Evolutionary conservation across 2,329 filamentous ascomycete species (phyloP), one percentile per base, ranked within the genome.

Genomic region (Parasarocladium wereldwijsianum): DNA sequence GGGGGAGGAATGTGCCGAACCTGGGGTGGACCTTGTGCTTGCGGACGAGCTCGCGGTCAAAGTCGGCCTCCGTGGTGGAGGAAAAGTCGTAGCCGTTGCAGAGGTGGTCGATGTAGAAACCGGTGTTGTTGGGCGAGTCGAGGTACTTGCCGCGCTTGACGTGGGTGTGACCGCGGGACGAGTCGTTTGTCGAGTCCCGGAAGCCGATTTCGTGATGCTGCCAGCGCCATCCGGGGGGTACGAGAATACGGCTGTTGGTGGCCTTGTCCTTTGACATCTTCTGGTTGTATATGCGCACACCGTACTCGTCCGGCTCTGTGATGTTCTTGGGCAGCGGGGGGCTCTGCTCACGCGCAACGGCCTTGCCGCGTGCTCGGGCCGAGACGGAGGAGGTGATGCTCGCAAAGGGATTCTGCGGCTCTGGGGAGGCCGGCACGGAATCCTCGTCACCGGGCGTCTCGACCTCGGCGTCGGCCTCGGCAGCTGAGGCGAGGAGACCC

Each of bases 121-220:
- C 59, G 34, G 60, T 62, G 25, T 60, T 62, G 42, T 70, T 67
- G 21, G 68, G 66, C 17, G 55, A 60, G 37, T 63, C 56, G 26
- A 69, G 52, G 39, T 62, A 71, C 43, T 60, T 64, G 40, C 66
- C 66, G 29, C 67, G 57, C 36, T 63, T 62, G 10, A 58, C 57
- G 38, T 57, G 58, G 19, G 60, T 69, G 26, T 65, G 64, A 14
- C 63, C 63, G 33, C 66, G 63, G 35, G 56, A 57, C 17, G 61
- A 58, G 38, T 68, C 64, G 35, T 73, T 73, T 36, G 60, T 60
- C 4, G 65, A 68, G 40, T 73, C 69, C 14, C 64, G 59, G 44
- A 70, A 73, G 10, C 69, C 69, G 36, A 74, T 73, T 41, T 73
- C 66, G 34, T 60, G 52, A 7, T 62, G 50, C 21, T 64, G 55